phyloP scores from a whole-genome alignment of 2,329 filamentous ascomycete species.

The Rugonectria rugulosa region DNA sequence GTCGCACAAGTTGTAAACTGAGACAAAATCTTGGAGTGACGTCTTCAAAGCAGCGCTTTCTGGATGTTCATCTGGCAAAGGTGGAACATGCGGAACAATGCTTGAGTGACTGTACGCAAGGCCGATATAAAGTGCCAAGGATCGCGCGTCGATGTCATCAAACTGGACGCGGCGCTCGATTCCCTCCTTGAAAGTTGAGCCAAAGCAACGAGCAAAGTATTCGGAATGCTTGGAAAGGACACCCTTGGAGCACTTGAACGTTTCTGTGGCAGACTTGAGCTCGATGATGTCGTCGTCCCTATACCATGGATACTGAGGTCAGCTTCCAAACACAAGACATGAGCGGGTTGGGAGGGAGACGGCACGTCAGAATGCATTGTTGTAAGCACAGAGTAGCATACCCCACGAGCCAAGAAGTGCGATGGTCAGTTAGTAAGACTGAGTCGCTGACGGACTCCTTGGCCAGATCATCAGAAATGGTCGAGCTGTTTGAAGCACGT shows the following conservation, averaged over 20 bases:
- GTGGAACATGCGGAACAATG: slow-evolving; percentile 41
- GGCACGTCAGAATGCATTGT: slow-evolving; percentile 9
- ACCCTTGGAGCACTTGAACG: slow-evolving; percentile 40
- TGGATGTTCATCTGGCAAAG: slow-evolving; percentile 34
- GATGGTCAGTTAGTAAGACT: slow-evolving; percentile 43
- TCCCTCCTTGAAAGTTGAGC: slow-evolving; percentile 39
- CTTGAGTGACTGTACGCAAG: slow-evolving; percentile 45
- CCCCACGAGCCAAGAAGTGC: slow-evolving; percentile 46
- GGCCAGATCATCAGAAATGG: no score
- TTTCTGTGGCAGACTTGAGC: slow-evolving; percentile 40
- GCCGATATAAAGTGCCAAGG: slow-evolving; percentile 45
- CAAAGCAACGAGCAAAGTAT: slow-evolving; percentile 44
- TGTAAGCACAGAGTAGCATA: slow-evolving; percentile 29
- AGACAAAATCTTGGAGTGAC: slow-evolving; percentile 43
- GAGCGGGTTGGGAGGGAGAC: background rate
- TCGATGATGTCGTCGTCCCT: slow-evolving; percentile 42
- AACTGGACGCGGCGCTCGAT: slow-evolving; percentile 40
- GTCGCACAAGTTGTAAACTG: slow-evolving; percentile 49
- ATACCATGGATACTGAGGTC: slow-evolving; percentile 22
- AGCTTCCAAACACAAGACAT: background rate
- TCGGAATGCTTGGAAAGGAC: slow-evolving; percentile 44
- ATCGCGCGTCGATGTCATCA: slow-evolving; percentile 43
- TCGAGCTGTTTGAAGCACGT: slow-evolving; percentile 23
- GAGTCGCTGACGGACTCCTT: no score
- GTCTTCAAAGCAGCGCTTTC: slow-evolving; percentile 37